Evolutionary conservation across 257 asterid species (phyloP), one percentile per base, ranked within the genome.

Genomic region (Solanum piurae): DNA sequence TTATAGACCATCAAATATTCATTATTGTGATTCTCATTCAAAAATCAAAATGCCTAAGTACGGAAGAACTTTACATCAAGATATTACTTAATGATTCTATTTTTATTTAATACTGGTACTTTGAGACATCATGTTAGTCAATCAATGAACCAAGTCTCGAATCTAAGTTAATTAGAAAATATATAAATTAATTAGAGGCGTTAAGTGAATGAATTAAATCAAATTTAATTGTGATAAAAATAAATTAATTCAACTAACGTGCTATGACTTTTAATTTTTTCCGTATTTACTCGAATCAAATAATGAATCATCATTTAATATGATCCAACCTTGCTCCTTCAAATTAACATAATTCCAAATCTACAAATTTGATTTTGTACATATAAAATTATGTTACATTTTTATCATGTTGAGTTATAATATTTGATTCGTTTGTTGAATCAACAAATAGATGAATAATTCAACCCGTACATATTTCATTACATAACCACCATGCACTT

Each of bases 241-340:
- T 16, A 25, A 9, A 3, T 44, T 14, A 29, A 40, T 42, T 42
- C 37, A 4, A 25, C 44, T 13, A 77, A 25, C 6, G 13, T 4
- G 1, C 1, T 38, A 23, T 6, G 18, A 9, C 5, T 72, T 10
- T 11, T 3, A 18, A 2, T 1, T 71, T 18, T 72, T 72, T n/a
- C 5, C 0, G 3, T 52, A 8, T 16, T 74, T 36, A 10, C 11
- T 37, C 2, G 2, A 1, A 9, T 14, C 12, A 33, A 71, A 1
- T 14, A 16, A 31, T 1, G 5, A 16, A 9, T 71, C 23, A 29
- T 13, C 1, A 7, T 14, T 71, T 31, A 31, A 71, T 29, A 29
- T 29, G 11, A 29, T 16, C 23, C 21, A 29, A 68, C 73, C 1
- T 25, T n/a, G 34, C 76, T 31, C n/a, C 38, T 69, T 69, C 38